Evolutionary conservation across 148 eudicot species (phyloP).

Genomic region (Rhododendron vialii): DNA sequence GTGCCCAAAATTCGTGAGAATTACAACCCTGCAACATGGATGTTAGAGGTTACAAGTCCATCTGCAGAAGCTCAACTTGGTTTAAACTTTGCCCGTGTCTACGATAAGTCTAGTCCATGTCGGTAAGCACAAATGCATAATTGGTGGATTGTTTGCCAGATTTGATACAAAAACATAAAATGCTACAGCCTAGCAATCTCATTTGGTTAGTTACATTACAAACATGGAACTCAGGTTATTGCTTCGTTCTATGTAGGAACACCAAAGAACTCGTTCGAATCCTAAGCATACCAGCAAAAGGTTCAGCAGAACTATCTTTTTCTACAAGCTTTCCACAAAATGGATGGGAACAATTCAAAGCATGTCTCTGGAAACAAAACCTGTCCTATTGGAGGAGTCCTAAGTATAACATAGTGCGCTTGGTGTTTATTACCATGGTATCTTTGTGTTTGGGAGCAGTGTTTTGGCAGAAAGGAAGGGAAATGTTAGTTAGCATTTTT

Average conservation of each 20-base stretch:
- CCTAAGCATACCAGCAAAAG: constrained; percentile 24
- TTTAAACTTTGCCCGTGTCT: constrained; percentile 33
- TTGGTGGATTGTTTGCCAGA: background rate
- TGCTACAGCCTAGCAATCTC: background rate
- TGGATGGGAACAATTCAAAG: constrained; percentile 27
- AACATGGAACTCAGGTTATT: background rate
- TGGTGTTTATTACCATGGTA: constrained; percentile 18
- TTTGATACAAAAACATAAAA: background rate
- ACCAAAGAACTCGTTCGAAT: constrained; percentile 16
- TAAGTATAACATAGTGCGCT: constrained; percentile 33
- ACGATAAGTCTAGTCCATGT: constrained; percentile 9
- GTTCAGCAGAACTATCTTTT: constrained; percentile 25
- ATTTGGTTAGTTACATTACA: background rate
- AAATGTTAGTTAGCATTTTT: constrained; percentile 25
- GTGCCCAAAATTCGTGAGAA: constrained; percentile 44
- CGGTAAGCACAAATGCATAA: background rate
- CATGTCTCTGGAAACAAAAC: constrained; percentile 60
- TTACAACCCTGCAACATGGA: constrained; percentile 61
- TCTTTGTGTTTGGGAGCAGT: constrained; percentile 32
- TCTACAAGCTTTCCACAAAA: constrained; percentile 36
- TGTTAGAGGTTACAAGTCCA: constrained; percentile 38
- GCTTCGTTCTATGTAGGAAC: background rate
- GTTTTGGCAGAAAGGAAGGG: constrained; percentile 40
- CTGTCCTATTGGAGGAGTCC: constrained; percentile 58
- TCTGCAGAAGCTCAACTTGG: constrained; percentile 32